phyloP scores from a whole-genome alignment of 2,329 filamentous ascomycete genomes.

The Alternaria consortialis region DNA sequence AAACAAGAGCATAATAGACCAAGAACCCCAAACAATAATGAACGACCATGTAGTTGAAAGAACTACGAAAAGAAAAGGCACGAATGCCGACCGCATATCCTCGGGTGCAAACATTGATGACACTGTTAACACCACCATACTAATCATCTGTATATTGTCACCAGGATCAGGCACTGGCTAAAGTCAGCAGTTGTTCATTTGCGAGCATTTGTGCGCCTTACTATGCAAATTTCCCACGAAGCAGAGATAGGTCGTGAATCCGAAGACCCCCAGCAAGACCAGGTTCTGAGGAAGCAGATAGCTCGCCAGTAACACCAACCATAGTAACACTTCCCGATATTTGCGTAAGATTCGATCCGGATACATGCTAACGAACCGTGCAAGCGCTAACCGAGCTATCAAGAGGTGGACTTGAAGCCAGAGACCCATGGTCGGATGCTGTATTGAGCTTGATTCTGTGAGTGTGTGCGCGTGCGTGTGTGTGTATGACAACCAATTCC shows the following conservation, averaged over 20 bases:
- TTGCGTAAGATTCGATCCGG: slow-evolving; percentile 5
- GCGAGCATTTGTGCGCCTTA: slow-evolving; percentile 5
- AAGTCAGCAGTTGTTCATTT: slow-evolving; percentile 5
- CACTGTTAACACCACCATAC: slow-evolving; percentile 1
- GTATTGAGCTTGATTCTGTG: not conserved
- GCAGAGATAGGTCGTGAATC: slow-evolving; percentile 1
- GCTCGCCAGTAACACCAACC: slow-evolving; percentile 2
- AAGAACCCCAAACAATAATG: slow-evolving; percentile 8
- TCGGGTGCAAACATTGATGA: not conserved
- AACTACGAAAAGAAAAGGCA: slow-evolving; percentile 1
- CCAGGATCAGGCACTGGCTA: slow-evolving; percentile 3
- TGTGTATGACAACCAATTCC: not conserved
- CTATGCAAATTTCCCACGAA: slow-evolving; percentile 4
- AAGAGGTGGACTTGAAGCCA: slow-evolving; percentile 1
- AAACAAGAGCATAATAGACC: slow-evolving; percentile 7
- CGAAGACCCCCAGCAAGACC: slow-evolving; percentile 1
- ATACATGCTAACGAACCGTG: slow-evolving; percentile 6
- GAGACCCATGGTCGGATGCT: slow-evolving; percentile 5
- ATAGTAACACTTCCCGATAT: slow-evolving; percentile 6
- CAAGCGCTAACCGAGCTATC: not conserved
- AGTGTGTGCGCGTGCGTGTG: not conserved
- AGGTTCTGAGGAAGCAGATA: slow-evolving; percentile 4
- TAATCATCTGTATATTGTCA: slow-evolving; percentile 8
- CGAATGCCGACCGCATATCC: not conserved
- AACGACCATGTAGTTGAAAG: slow-evolving; percentile 8